Conservation (phyloP, 352 stramenopile species). For the Phytophthora parvispora region DNA sequence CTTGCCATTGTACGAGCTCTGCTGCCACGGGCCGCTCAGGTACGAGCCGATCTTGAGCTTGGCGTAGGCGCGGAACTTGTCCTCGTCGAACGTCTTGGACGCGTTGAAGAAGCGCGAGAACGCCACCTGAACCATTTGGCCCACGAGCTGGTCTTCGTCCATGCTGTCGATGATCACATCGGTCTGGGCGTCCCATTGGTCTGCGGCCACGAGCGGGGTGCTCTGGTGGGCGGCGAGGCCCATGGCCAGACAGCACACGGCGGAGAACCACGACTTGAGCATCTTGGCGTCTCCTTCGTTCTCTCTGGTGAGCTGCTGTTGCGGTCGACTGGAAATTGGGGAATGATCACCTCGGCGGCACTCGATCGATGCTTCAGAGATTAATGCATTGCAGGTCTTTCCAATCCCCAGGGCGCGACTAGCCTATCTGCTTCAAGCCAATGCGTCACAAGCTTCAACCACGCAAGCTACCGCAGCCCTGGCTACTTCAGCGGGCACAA, state of each 20-base stretch:
- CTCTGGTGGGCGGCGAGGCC: constrained; percentile 17
- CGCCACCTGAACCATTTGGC: constrained; percentile 93
- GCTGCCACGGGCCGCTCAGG: constrained; percentile 73
- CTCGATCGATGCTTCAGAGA: not conserved
- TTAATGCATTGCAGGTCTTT: constrained; percentile 1
- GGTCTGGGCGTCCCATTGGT: constrained; percentile 43
- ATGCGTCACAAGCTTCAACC: constrained; percentile 25
- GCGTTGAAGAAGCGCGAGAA: constrained; percentile 75
- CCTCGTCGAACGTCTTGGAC: constrained; percentile 67
- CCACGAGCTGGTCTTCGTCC: constrained; percentile 57
- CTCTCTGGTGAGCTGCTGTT: constrained; percentile 7
- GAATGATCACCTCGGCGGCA: constrained; percentile 12
- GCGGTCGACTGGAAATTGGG: constrained; percentile 27
- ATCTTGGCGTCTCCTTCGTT: constrained; percentile 24
- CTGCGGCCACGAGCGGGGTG: constrained; percentile 15
- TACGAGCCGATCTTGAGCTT: constrained; percentile 89
- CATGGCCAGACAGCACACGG: constrained; percentile 30
- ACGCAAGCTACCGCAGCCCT: constrained; percentile 21
- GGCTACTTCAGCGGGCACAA: constrained; percentile 13
- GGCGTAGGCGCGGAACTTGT: constrained; percentile 70
- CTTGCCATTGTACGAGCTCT: constrained; percentile 32
- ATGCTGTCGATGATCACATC: constrained; percentile 46
- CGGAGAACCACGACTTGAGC: constrained; percentile 43
- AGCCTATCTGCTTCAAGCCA: constrained; percentile 17
- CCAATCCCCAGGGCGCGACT: constrained; percentile 1